Base-by-base conservation (phyloP, 768 basidiomycete species). In the Tephrocybe sp. region DNA sequence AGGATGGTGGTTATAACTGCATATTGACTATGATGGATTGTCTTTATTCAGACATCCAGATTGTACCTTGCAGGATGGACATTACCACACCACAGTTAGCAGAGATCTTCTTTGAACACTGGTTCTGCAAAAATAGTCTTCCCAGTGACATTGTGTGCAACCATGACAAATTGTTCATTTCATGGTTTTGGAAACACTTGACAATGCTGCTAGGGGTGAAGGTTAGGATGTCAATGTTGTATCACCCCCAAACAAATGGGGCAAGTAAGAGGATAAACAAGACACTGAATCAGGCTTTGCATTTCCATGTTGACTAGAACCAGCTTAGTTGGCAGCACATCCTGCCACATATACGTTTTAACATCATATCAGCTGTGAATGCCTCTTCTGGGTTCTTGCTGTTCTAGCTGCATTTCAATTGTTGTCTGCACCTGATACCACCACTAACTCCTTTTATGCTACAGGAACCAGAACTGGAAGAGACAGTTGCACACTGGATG, bases 241-340 rank as follows among this genome's bases (percentile, higher is more conserved):
- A 60, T 30, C 72, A 73, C 21, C 72, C 70, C 0, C 58, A 74
- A 39, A 72, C 65, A 0, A 68, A 74, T 50, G 70, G 73, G 0
- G 24, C 58, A 0, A 68, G 61, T 23, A 63, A 73, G 58, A 49
- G 56, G 0, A 59, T 60, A 0, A 68, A 72, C 53, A 61, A 60
- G 30, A 65, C 61, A 1, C 36, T 68, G 3, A 60, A 61, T 46
- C n/a, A n/a, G n/a, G n/a, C n/a, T n/a, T n/a, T n/a, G n/a, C n/a
- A n/a, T n/a, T n/a, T n/a, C n/a, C n/a, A n/a, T n/a, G n/a, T n/a
- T n/a, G n/a, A n/a, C n/a, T n/a, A n/a, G n/a, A n/a, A n/a, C n/a
- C n/a, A n/a, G 49, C 36, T 33, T 0, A 68, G 62, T 3, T 72
- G 72, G 71, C 55, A 61, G 0, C 8, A n/a, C 0, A 57, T 59